Evolutionary conservation across 2,329 filamentous ascomycete genomes (phyloP).

Genomic region (Fusarium vanettenii): DNA sequence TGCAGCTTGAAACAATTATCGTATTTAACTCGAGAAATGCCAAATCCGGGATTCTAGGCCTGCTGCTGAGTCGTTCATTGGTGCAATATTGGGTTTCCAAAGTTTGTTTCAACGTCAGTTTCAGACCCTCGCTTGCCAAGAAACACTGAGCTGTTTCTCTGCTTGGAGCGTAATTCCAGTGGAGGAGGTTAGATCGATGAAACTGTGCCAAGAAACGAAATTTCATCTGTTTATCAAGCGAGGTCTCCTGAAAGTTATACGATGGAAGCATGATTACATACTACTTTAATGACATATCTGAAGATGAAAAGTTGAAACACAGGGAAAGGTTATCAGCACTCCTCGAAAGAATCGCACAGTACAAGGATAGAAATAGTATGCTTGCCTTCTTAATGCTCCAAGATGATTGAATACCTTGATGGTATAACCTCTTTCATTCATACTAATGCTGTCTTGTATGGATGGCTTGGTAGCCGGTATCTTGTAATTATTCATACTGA

Average conservation of each 20-base stretch:
- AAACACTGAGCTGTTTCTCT: neutral
- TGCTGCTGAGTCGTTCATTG: neutral
- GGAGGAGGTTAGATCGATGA: neutral
- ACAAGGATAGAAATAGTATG: neutral
- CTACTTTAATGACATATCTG: neutral
- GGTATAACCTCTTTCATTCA: neutral
- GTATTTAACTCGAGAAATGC: neutral
- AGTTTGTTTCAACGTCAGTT: neutral
- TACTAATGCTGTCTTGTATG: neutral
- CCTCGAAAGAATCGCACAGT: no score
- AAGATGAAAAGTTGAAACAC: neutral
- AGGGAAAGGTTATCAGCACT: neutral
- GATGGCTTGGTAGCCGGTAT: neutral
- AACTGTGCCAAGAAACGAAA: neutral
- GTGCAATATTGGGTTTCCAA: neutral
- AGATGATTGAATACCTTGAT: neutral
- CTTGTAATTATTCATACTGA: neutral
- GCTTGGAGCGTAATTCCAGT: neutral
- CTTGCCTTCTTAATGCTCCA: neutral
- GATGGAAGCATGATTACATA: neutral
- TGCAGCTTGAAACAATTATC: neutral
- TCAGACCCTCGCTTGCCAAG: neutral
- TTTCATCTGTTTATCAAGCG: neutral
- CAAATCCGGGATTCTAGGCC: neutral
- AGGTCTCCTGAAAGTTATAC: neutral